Conservation (phyloP, 1,139 yeast species). For the Scheffersomyces titani region DNA sequence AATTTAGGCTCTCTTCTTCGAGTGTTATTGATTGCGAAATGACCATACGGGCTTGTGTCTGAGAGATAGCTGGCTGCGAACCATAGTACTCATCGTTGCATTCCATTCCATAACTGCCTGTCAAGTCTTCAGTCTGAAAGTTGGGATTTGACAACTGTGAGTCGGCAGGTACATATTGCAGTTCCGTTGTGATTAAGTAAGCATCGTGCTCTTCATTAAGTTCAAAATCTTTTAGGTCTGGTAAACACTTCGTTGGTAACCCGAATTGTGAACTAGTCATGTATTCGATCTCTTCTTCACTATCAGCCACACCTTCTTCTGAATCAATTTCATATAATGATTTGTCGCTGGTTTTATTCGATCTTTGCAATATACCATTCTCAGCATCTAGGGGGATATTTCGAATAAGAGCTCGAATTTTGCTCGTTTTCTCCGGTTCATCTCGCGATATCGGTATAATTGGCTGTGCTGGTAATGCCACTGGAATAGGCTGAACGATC, state of each 20-base stretch:
- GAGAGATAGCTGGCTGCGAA: neutral
- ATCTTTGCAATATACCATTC: neutral
- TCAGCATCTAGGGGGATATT: neutral
- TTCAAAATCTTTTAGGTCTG: neutral
- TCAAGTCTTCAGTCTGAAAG: slow-evolving; percentile 12
- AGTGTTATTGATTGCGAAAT: neutral
- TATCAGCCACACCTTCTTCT: slow-evolving; percentile 10
- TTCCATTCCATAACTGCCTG: neutral
- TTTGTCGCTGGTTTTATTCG: neutral
- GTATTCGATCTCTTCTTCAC: slow-evolving; percentile 15
- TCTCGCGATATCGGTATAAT: neutral
- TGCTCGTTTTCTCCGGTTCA: neutral
- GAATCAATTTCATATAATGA: neutral
- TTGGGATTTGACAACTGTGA: slow-evolving; percentile 7
- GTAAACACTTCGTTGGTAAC: neutral
- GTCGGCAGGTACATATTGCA: neutral
- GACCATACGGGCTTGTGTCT: neutral
- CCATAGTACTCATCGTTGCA: neutral
- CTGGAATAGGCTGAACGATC: neutral
- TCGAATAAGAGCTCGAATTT: neutral
- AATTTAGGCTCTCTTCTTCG: neutral
- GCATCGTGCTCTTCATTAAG: neutral
- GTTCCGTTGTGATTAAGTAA: neutral
- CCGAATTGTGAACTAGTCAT: slow-evolving; percentile 3
- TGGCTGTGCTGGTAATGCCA: neutral